Evolutionary conservation across 208 protist genomes (phyloP).

Genomic region (Tritrichomonas musculus): DNA sequence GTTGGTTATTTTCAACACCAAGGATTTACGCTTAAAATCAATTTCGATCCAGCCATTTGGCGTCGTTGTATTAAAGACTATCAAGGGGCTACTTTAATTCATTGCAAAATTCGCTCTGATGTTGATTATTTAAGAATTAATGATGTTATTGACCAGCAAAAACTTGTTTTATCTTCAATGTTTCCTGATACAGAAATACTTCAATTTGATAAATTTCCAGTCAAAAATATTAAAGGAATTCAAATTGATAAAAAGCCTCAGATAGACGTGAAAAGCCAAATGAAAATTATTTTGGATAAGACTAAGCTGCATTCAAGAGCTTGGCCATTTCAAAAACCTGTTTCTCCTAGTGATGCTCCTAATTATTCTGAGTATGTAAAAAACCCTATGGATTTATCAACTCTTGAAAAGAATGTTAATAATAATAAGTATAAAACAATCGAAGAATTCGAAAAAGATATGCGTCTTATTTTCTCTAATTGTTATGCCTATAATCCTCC

Average conservation of each 20-base stretch:
- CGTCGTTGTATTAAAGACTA: slow-evolving; percentile 74
- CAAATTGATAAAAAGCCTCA: background rate
- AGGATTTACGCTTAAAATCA: slow-evolving; percentile 45
- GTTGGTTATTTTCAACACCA: slow-evolving; percentile 76
- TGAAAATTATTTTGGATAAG: background rate
- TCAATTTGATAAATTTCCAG: background rate
- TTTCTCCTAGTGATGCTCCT: background rate
- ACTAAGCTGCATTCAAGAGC: background rate
- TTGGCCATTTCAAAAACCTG: slow-evolving; percentile 12
- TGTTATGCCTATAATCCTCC: background rate
- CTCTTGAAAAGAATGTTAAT: slow-evolving; percentile 30
- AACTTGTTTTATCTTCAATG: slow-evolving; percentile 31
- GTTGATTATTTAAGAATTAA: slow-evolving; percentile 61
- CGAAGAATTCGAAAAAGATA: slow-evolving; percentile 19
- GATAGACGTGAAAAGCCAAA: background rate
- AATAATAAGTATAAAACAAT: background rate
- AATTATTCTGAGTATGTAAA: background rate
- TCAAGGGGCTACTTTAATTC: slow-evolving; percentile 68
- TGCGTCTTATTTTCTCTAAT: slow-evolving; percentile 27
- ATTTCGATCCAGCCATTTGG: slow-evolving; percentile 53
- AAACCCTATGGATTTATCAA: slow-evolving; percentile 27
- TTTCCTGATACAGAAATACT: background rate
- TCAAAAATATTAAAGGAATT: background rate
- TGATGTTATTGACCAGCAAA: slow-evolving; percentile 52
- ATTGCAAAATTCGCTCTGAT: slow-evolving; percentile 60